Conservation (phyloP, 768 basidiomycete species). For the Brasilioporus rufonigricans region DNA sequence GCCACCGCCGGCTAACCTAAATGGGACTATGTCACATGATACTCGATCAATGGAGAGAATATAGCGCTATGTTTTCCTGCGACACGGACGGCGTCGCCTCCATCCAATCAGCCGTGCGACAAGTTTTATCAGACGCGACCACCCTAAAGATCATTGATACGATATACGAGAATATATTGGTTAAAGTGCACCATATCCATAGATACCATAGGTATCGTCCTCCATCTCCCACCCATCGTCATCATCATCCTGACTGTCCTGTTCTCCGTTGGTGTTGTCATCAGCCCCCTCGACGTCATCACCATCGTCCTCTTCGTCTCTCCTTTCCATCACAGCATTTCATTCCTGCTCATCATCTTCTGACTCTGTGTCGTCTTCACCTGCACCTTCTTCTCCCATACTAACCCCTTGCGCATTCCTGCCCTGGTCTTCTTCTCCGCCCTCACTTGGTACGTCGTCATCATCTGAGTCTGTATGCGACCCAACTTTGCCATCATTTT, state of each 20-base stretch:
- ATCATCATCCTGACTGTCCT: not conserved
- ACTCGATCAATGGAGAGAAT: not conserved
- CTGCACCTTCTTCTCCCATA: not conserved
- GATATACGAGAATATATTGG: no score
- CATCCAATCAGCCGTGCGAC: no score
- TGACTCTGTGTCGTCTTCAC: no score
- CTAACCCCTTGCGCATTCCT: not conserved
- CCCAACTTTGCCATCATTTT: not conserved
- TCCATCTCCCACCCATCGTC: not conserved
- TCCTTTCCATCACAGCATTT: not conserved
- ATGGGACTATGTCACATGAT: not conserved
- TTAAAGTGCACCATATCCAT: not conserved
- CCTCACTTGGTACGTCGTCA: not conserved
- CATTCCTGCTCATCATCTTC: not conserved
- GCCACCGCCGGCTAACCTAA: not conserved
- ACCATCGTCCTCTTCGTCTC: not conserved
- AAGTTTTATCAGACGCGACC: no score
- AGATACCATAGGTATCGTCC: not conserved
- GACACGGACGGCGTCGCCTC: no score
- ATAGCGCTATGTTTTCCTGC: not conserved
- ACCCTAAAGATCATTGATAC: no score
- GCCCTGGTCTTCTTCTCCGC: no score
- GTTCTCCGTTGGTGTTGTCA: no score
- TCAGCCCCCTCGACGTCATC: not conserved
- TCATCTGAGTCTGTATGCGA: not conserved